These are phyloP conservation scores for Oemleria cerasiformis DNA, from an alignment of 306 rosid species.

Conservation along the genomic window DNA sequence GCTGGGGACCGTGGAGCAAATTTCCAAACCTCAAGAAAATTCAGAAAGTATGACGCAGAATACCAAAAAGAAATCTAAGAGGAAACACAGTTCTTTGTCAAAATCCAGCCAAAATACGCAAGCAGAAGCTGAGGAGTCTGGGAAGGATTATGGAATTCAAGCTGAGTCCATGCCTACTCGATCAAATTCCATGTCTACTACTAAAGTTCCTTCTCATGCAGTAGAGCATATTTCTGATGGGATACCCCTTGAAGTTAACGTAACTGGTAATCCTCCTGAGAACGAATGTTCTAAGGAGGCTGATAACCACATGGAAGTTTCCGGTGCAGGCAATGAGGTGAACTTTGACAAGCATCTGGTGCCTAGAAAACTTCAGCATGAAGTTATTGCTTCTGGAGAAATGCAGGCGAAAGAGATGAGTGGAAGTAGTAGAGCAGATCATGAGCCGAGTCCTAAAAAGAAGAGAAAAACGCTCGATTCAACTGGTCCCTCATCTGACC, in stretches of 20 bases:
- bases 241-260: conserved; percentile 22
- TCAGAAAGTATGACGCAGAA: conserved; percentile 32
- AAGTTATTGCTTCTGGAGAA: conserved; percentile 25
- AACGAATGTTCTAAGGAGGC: conserved; percentile 15
- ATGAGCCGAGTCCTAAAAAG: conserved; percentile 17
- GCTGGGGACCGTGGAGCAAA: conserved; percentile 33
- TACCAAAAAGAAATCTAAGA: conserved; percentile 44
- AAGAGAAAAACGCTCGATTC: conserved; percentile 1
- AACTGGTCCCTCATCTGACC: conserved; percentile 1
- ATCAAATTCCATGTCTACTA: conserved; percentile 14
- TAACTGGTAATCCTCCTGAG: conserved; percentile 8
- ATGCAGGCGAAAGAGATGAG: conserved; percentile 21
- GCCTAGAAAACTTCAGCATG: conserved; percentile 21
- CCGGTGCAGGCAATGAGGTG: conserved; percentile 2
- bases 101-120: conserved; percentile 28
- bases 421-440: conserved; percentile 9
- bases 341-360: conserved; percentile 18
- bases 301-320: conserved; percentile 13
- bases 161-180: conserved; percentile 21
- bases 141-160: conserved; percentile 12
- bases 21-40: conserved; percentile 30
- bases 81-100: conserved; percentile 36
- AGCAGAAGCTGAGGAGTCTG: conserved; percentile 24
- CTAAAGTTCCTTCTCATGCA: conserved; percentile 10
- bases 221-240: conserved; percentile 11